phyloP scores from a whole-genome alignment of 208 protist genomes.

The Trypanosomatidae sp. region DNA sequence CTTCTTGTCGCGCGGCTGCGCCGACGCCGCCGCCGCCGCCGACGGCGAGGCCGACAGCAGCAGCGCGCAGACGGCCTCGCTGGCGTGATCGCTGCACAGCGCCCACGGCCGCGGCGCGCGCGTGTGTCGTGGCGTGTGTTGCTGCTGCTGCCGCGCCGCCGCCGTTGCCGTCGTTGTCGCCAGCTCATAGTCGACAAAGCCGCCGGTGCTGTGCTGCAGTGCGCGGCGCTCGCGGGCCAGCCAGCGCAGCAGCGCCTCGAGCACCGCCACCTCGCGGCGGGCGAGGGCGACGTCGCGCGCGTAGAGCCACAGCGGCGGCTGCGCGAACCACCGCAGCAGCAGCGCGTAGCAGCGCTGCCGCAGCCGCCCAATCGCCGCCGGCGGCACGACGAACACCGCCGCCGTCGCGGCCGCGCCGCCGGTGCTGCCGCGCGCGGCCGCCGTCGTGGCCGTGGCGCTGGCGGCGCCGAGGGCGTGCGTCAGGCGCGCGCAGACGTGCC shows the following conservation, averaged over 20 bases:
- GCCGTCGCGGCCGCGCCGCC: conserved; percentile 11
- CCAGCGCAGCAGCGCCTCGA: conserved; percentile 34
- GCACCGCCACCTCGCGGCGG: conserved; percentile 23
- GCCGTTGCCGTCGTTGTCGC: too few relatives aligned
- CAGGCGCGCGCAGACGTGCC: conserved; percentile 35
- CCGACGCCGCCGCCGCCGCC: conserved; percentile 11
- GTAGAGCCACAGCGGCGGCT: conserved; percentile 71
- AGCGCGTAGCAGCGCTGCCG: conserved; percentile 60
- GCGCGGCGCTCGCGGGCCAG: conserved; percentile 24
- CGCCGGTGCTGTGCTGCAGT: conserved; percentile 14
- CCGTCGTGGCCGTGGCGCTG: conserved; percentile 11
- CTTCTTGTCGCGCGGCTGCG: conserved; percentile 13
- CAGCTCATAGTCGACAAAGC: conserved; percentile 61
- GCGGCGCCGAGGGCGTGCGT: conserved; percentile 29
- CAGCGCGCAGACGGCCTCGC: too few relatives aligned
- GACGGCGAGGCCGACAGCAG: conserved; percentile 1
- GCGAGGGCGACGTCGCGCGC: conserved; percentile 27
- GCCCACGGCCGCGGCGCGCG: conserved; percentile 2
- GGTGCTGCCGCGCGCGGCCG: conserved; percentile 19
- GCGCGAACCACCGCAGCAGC: conserved; percentile 77
- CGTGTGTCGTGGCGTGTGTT: too few relatives aligned
- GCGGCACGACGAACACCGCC: too few relatives aligned
- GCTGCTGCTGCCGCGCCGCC: conserved; percentile 8
- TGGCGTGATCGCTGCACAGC: too few relatives aligned
- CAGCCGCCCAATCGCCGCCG: conserved; percentile 38